These are phyloP conservation scores for Aspergillus hancockii DNA, from an alignment of 495 filamentous ascomycete species.

Conservation along the genomic window DNA sequence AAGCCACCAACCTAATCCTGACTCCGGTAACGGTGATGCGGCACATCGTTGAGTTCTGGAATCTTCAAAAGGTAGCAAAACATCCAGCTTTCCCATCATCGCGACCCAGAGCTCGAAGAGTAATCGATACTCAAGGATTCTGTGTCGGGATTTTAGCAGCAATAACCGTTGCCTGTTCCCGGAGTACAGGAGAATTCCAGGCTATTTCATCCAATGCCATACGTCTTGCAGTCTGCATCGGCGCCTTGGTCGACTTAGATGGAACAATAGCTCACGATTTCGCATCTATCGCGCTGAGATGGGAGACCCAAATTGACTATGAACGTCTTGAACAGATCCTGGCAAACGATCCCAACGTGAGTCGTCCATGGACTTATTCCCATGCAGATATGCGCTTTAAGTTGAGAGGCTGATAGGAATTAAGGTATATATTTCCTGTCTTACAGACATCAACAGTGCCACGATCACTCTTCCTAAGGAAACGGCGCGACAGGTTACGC, in stretches of 20 bases:
- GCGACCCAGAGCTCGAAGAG: no score
- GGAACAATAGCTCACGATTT: conserved; percentile 16
- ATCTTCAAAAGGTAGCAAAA: no score
- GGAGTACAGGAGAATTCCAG: conserved; percentile 24
- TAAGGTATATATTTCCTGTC: conserved; percentile 47
- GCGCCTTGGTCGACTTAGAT: conserved; percentile 39
- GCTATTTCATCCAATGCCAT: conserved; percentile 26
- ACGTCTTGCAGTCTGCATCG: conserved; percentile 39
- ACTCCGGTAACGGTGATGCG: no score
- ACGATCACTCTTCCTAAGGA: conserved; percentile 39
- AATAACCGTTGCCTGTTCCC: conserved; percentile 26
- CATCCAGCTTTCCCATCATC: no score
- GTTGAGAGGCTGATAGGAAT: no score
- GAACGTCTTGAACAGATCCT: no score
- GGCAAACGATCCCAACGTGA: neutral
- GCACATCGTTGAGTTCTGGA: no score
- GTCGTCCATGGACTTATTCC: conserved; percentile 13
- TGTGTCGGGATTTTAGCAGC: conserved; percentile 42
- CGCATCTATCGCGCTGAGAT: conserved; percentile 28
- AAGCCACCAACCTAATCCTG: no score
- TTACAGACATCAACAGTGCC: conserved; percentile 37
- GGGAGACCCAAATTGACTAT: no score
- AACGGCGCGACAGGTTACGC: conserved; percentile 20
- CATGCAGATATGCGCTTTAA: conserved; percentile 5
- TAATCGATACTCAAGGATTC: no score